Evolutionary conservation across 768 basidiomycete species (phyloP), one percentile per base, ranked within the genome.

Genomic region (Mycena rosella): DNA sequence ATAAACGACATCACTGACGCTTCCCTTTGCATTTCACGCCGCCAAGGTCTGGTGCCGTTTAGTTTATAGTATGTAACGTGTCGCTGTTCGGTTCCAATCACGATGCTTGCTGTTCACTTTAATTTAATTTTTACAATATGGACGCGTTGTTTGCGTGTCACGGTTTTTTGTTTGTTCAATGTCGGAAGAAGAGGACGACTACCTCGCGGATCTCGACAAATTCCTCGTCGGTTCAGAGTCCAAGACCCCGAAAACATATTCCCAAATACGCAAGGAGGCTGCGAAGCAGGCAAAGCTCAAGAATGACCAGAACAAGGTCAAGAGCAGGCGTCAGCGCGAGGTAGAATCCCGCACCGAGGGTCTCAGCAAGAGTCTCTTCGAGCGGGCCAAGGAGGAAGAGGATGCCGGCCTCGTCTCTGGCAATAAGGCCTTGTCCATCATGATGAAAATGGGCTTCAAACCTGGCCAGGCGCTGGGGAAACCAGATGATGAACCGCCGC

Each of bases 391-490:
- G 75, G 91, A 93, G 74, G 87, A 88, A 48, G 85, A 87, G 68
- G 85, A 84, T 65, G 82, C 80, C 49, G 89, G 87, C 8, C 74
- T 83, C 24, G 80, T 81, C 45, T 78, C 82, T 58, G 83, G 86
- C 47, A 95, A 87, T 81, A 96, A 95, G 76, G 95, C 94, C 10
- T 81, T 96, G 60, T 86, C 87, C 18, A 95, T 96, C 83, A 96
- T 96, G 95, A 89, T 92, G 86, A 95, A 93, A 81, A 96, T 96
- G 95, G 95, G 95, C 1, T 96, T 94, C 82, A 91, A 91, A 79
- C 89, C 92, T 3, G 95, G 95, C 18, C 89, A 95, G 76, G 84
- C 92, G 17, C 84, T 96, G 30, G 94, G 94, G 20, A 83, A 79
- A 74, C 58, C 76, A 11, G 79, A 80, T 13, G 74, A 77, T 42